Conservation (phyloP, 371 early-diverging fungal genomes). For the Sporodiniella umbellata region DNA sequence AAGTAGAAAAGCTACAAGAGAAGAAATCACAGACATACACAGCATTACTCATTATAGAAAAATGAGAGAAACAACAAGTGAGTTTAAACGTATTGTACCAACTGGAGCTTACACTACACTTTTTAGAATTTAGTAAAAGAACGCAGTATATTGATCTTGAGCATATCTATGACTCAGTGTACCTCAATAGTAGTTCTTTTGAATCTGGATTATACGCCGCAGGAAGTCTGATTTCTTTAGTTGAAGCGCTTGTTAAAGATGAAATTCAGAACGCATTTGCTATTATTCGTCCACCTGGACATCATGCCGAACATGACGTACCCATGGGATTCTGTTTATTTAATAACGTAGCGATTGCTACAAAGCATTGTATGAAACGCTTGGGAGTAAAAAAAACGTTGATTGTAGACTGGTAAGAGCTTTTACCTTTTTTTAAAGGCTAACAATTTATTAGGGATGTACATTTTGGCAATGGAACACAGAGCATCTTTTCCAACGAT, state of each 20-base stretch:
- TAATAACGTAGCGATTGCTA: slow-evolving; percentile 88
- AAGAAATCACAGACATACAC: slow-evolving; percentile 65
- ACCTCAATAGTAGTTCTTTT: slow-evolving; percentile 63
- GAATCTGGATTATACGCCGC: slow-evolving; percentile 66
- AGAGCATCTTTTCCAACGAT: slow-evolving; percentile 74
- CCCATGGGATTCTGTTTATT: slow-evolving; percentile 85
- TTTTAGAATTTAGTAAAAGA: slow-evolving; percentile 10
- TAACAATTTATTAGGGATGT: slow-evolving; percentile 89
- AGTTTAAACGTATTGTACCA: not conserved
- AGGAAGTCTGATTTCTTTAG: slow-evolving; percentile 74
- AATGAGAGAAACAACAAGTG: slow-evolving; percentile 18
- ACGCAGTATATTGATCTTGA: slow-evolving; percentile 16
- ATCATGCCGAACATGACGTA: slow-evolving; percentile 78
- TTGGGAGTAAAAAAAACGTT: slow-evolving; percentile 57
- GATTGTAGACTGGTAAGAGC: slow-evolving; percentile 82
- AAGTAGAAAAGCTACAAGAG: slow-evolving; percentile 46
- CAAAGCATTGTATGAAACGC: slow-evolving; percentile 50
- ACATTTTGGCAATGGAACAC: slow-evolving; percentile 95
- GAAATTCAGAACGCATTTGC: slow-evolving; percentile 78
- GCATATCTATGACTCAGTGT: slow-evolving; percentile 62
- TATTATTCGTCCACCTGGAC: slow-evolving; percentile 86
- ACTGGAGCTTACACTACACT: not conserved
- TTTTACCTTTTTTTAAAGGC: too few species aligned
- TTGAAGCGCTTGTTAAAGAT: slow-evolving; percentile 63
- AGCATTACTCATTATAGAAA: slow-evolving; percentile 25